Evolutionary conservation across 495 filamentous ascomycete genomes (phyloP), one percentile per base, ranked within the genome.

Genomic region (Talaromyces proteolyticus): DNA sequence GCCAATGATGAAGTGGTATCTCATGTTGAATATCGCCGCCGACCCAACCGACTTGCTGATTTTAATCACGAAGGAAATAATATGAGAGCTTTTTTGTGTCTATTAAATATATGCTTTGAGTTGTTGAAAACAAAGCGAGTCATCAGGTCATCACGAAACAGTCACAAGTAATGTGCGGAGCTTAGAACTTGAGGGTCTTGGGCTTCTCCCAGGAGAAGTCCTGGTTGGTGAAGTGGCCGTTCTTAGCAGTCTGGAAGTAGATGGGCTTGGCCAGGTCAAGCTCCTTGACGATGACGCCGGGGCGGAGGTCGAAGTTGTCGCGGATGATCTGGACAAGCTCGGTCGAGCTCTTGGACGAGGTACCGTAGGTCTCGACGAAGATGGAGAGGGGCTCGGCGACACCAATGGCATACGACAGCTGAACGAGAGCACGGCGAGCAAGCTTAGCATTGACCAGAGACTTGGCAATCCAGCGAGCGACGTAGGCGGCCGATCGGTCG

Each of bases 211-310:
- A 98, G 69, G 75, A 78, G 83, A 96, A 98, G 66, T 75, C 75
- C 81, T 95, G 93, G 87, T 96, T 93, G 73, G 92, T 95, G 78
- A 98, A 98, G 82, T 98, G 93, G 61, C 92, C 93, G 73, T 97
- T 96, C 87, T 96, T 96, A 64, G 93, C 93, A 23, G 93, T 98
- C 78, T 91, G 79, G 84, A 80, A 83, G 85, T 98, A 98, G 81
- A 97, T 95, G 56, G 93, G 93, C 75, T 89, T 88, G 66, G 84
- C 80, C 50, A 98, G 81, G 69, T 97, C 85, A 47, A 98, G 88
- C 75, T 96, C 91, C 80, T 88, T 90, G 73, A 96, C 93, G 63
- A 98, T 98, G 67, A 96, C 89, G 81, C 93, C 93, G 49, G 93
- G 93, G 58, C 93, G 80, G 65, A 98, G 79, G 74, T 98, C 92